Evolutionary conservation across 1,284 basidiomycete genomes (phyloP), one percentile per base, ranked within the genome.

Genomic region (Cystobasidiaceae sp.): DNA sequence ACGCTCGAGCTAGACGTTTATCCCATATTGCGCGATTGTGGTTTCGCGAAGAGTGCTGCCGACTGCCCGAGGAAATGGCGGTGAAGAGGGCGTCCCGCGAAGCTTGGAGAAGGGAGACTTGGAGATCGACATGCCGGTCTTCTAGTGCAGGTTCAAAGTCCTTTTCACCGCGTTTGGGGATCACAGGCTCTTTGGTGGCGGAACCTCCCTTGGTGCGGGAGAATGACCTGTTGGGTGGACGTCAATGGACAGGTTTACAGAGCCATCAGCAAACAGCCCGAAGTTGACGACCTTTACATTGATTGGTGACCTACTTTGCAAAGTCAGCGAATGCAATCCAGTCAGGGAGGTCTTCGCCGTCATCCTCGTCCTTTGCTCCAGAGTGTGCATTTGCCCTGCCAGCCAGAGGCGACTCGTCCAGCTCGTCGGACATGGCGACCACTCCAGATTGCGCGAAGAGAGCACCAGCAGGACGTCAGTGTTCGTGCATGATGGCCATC

Each of bases 131-230:
- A 68, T 44, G 70, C 66, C 41, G 66, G 65, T 32, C 67, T 68
- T 49, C 71, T 56, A 11, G 67, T 67, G 49, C 63, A 77, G 94
- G 94, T 76, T 97, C 93, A 71, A 93, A 97, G 72, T 96, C 92
- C 75, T 97, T 96, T 76, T 96, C 93, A 3, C 93, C 93, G 28
- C 93, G 83, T 76, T 90, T 93, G 9, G 93, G 93, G 59, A 96
- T 93, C 6, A 82, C 76, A 0, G 82, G 82, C 15, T 72, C 68
- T 8, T n/a, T n/a, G n/a, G n/a, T n/a, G n/a, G n/a, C n/a, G n/a
- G n/a, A n/a, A n/a, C n/a, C n/a, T n/a, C n/a, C n/a, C n/a, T n/a
- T n/a, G n/a, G n/a, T n/a, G n/a, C n/a, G n/a, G n/a, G n/a, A n/a
- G n/a, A n/a, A n/a, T n/a, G n/a, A n/a, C n/a, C n/a, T n/a, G n/a